These are phyloP conservation scores for Metschnikowia bowlesiae DNA, from an alignment of 805 yeast genomes.

Conservation along the genomic window DNA sequence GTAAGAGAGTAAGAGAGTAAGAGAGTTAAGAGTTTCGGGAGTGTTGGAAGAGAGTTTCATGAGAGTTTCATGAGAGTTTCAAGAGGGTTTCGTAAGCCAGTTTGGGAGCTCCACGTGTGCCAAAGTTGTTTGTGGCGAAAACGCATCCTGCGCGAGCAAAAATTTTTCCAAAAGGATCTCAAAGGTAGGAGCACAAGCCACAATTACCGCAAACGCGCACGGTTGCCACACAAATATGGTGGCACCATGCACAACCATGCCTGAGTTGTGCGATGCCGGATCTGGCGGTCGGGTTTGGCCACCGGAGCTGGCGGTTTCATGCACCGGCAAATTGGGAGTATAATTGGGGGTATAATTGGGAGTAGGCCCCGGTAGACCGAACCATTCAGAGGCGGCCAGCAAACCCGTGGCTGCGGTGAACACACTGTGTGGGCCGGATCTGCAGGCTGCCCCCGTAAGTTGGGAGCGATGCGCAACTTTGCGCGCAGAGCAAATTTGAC, in stretches of 20 bases:
- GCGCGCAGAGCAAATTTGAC: not conserved
- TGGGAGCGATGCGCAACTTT: not conserved
- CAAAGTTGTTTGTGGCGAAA: not conserved
- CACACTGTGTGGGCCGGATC: not conserved
- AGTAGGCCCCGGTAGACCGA: not conserved
- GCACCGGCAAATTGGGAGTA: not conserved
- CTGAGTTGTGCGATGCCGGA: not conserved
- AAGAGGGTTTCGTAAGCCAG: not conserved
- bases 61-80: not conserved
- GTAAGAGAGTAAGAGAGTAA: not conserved
- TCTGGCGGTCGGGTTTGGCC: not conserved
- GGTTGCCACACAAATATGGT: not conserved
- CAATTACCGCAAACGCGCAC: not conserved
- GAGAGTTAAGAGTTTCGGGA: not conserved
- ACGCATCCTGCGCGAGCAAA: not conserved
- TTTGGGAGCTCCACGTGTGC: too few relatives aligned
- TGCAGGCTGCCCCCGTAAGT: conserved; percentile 2
- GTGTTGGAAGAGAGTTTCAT: not conserved
- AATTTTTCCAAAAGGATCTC: not conserved
- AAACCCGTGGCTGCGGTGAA: not conserved
- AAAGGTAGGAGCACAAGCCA: not conserved
- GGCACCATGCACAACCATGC: not conserved
- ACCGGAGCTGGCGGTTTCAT: not conserved
- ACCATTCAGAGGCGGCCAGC: too few relatives aligned
- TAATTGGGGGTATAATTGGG: not conserved